Evolutionary conservation across 164 flowering plant species (phyloP).

Genomic region (Nymphaea thermarum): DNA sequence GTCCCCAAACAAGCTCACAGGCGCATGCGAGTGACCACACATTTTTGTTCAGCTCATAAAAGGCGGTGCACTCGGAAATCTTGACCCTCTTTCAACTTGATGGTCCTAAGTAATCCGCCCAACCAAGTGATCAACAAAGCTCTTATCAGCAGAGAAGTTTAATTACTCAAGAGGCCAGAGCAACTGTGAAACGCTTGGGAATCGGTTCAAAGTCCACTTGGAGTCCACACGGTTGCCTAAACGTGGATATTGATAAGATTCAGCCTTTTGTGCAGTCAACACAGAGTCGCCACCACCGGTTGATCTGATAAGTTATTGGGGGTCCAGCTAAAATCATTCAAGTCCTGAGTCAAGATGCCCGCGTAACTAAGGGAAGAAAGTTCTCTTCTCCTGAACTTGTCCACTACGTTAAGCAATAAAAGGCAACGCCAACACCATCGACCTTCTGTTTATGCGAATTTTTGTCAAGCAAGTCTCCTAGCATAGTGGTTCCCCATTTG

Average conservation of each 20-base stretch:
- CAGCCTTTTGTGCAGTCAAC: neutral
- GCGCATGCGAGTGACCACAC: too few species aligned
- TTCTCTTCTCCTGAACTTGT: neutral
- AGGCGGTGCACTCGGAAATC: neutral
- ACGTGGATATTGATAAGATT: neutral
- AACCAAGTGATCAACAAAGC: too few species aligned
- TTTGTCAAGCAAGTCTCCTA: too few species aligned
- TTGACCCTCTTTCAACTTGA: too few species aligned
- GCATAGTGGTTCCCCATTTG: too few species aligned
- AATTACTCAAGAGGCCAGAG: too few species aligned
- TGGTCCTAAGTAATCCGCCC: too few species aligned
- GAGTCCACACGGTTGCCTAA: neutral
- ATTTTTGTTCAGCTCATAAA: neutral
- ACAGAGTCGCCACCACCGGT: too few species aligned
- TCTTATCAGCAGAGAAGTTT: too few species aligned
- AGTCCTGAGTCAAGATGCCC: neutral
- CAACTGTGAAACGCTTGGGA: neutral
- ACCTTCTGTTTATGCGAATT: too few species aligned
- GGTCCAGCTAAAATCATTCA: neutral
- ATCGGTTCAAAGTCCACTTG: neutral
- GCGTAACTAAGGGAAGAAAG: neutral
- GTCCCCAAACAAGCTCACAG: too few species aligned
- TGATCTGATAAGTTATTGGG: neutral
- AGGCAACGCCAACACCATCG: too few species aligned
- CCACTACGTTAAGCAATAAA: neutral